Evolutionary conservation across 345 rosid species (phyloP), one percentile per base, ranked within the genome.

Genomic region (Limnanthes douglasii): DNA sequence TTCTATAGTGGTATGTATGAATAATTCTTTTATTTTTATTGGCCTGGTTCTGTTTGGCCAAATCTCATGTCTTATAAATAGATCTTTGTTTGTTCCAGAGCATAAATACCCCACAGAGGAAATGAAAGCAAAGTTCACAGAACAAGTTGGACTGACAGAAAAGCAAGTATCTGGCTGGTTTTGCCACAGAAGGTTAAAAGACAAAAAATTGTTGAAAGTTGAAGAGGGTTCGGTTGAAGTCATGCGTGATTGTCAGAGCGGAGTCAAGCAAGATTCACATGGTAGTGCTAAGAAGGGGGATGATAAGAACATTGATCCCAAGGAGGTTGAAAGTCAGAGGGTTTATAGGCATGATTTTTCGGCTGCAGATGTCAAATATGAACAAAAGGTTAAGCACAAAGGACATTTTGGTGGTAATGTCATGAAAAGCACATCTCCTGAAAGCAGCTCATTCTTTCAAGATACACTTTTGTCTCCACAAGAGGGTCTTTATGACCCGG

Each of bases 151-250:
- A 4, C 60, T 88, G 72, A 88, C 97, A 0, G 84, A 88, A 62
- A 88, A 79, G 53, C 95, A 88, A 78, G 68, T 88, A 56, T 75
- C 93, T 15, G 82, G 95, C 27, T 88, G 97, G 97, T 88, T 88
- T 66, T 88, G 97, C 54, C 97, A 83, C 62, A 69, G 94, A 73
- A 75, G 95, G 59, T 64, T 76, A 43, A 88, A 88, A 56, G 95
- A 88, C 43, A 79, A 72, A 59, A 74, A 67, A 45, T 54, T 56
- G 31, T 49, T 46, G 33, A 79, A 55, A 60, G 86, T 69, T 32
- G 94, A 79, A 48, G 97, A 88, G 53, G 67, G 74, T 31, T 83
- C 92, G 3, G 79, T 90, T 33, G 75, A 66, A 52, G 69, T 83
- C 43, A 59, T 69, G 37, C 97, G 83, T 35, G 97, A 88, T 59